phyloP scores from a whole-genome alignment of 208 protist genomes.

The Leishmania arabica region DNA sequence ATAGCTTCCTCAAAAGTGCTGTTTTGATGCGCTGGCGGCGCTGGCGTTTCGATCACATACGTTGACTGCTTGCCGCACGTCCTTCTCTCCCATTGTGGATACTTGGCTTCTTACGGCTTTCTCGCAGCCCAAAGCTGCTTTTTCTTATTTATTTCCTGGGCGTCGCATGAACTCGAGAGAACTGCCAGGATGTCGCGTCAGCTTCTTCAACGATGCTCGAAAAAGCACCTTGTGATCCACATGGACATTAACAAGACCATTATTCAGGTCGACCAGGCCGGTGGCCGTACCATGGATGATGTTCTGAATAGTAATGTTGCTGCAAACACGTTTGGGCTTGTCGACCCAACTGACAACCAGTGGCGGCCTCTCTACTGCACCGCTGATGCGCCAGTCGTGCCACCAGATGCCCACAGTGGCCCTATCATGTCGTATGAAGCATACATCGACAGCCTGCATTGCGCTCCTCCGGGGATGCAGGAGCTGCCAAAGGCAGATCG shows the following conservation, averaged over 20 bases:
- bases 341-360: slow-evolving; percentile 30
- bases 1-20: neutral
- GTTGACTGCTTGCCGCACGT: neutral
- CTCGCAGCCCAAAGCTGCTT: neutral
- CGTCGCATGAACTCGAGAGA: neutral
- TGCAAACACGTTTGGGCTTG: slow-evolving; percentile 69
- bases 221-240: slow-evolving; percentile 80
- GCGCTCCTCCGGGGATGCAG: slow-evolving; percentile 75
- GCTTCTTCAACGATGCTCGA: slow-evolving; percentile 56
- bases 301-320: slow-evolving; percentile 89
- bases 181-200: slow-evolving; percentile 45
- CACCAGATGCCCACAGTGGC: neutral
- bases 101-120: neutral
- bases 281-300: slow-evolving; percentile 76
- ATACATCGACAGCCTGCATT: slow-evolving; percentile 63
- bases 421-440: slow-evolving; percentile 62
- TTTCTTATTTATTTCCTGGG: neutral
- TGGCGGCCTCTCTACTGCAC: slow-evolving; percentile 61
- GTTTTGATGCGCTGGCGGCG: neutral
- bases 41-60: neutral
- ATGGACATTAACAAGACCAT: slow-evolving; percentile 94
- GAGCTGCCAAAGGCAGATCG: slow-evolving; percentile 52
- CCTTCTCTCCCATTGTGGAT: neutral
- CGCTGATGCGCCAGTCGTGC: slow-evolving; percentile 19
- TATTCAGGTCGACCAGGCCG: slow-evolving; percentile 82